These are phyloP conservation scores for Neopestalotiopsis sp. DNA, from an alignment of 2,329 filamentous ascomycete species.

Conservation along the genomic window DNA sequence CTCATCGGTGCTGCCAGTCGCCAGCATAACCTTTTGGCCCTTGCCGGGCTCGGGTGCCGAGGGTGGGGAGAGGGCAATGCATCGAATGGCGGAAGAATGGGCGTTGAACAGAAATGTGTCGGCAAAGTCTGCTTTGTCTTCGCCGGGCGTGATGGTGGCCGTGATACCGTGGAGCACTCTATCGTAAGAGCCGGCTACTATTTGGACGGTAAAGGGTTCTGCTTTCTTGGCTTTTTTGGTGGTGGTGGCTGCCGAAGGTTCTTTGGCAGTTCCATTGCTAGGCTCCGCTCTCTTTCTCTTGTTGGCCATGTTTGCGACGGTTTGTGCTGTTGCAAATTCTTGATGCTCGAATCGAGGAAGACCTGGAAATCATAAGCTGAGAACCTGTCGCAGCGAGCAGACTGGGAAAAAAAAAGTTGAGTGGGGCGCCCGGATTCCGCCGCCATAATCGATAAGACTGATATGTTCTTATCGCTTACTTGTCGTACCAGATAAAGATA, in stretches of 20 bases:
- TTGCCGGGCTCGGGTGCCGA: slow-evolving; percentile 66
- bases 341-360: background rate
- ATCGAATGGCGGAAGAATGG: slow-evolving; percentile 87
- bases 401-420: slow-evolving; percentile 11
- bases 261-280: slow-evolving; percentile 29
- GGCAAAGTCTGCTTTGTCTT: slow-evolving; percentile 68
- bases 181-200: slow-evolving; percentile 94
- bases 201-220: slow-evolving; percentile 72
- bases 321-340: background rate
- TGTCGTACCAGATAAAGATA: too few species aligned
- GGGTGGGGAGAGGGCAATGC: slow-evolving; percentile 82
- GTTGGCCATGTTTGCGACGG: slow-evolving; percentile 18
- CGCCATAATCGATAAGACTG: slow-evolving; percentile 5
- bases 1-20: slow-evolving; percentile 91
- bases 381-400: background rate
- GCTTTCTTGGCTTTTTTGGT: slow-evolving; percentile 34
- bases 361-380: background rate
- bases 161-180: slow-evolving; percentile 89
- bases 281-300: slow-evolving; percentile 55
- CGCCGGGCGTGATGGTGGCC: slow-evolving; percentile 64
- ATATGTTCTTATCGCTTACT: background rate
- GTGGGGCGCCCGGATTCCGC: slow-evolving; percentile 5
- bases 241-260: slow-evolving; percentile 22
- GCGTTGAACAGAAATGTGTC: slow-evolving; percentile 97
- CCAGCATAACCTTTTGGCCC: slow-evolving; percentile 84